phyloP scores from a whole-genome alignment of 768 basidiomycete species.

The Auricularia heimuer region DNA sequence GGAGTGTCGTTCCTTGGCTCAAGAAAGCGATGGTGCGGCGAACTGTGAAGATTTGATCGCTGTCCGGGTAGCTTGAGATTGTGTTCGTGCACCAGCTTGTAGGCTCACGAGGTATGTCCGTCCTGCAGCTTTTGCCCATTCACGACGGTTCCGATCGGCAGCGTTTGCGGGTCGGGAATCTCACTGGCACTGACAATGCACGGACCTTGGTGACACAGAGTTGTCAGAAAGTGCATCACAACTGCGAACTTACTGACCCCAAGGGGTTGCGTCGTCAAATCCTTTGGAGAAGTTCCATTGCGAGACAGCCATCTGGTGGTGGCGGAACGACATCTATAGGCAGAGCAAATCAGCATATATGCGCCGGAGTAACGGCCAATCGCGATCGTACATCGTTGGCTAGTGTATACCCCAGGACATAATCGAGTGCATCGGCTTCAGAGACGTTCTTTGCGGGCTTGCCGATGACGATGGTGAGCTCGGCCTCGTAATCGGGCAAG shows the following conservation, averaged over 20 bases:
- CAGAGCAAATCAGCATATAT: neutral
- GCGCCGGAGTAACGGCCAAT: neutral
- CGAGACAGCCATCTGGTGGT: constrained; percentile 67
- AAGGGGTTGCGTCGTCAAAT: constrained; percentile 38
- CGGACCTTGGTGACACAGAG: constrained; percentile 45
- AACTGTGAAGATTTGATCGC: constrained; percentile 74
- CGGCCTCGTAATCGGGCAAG: constrained; percentile 75
- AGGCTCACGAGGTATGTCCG: constrained; percentile 63
- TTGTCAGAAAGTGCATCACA: neutral
- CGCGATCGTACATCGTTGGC: constrained; percentile 58
- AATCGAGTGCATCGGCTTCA: constrained; percentile 73
- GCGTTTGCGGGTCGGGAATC: constrained; percentile 55
- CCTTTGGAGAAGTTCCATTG: constrained; percentile 88
- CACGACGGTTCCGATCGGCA: constrained; percentile 52
- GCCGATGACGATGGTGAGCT: constrained; percentile 74
- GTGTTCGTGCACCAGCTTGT: neutral
- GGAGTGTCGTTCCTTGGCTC: constrained; percentile 75
- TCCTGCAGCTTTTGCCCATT: constrained; percentile 66
- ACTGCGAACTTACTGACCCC: neutral
- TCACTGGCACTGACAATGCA: constrained; percentile 58
- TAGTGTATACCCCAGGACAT: constrained; percentile 74
- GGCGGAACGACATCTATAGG: constrained; percentile 65
- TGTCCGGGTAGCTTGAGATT: constrained; percentile 18
- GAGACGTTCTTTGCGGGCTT: constrained; percentile 71
- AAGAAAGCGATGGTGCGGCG: constrained; percentile 70